Conservation (phyloP, 345 rosid genomes). For the Eucalyptus curtisii region DNA sequence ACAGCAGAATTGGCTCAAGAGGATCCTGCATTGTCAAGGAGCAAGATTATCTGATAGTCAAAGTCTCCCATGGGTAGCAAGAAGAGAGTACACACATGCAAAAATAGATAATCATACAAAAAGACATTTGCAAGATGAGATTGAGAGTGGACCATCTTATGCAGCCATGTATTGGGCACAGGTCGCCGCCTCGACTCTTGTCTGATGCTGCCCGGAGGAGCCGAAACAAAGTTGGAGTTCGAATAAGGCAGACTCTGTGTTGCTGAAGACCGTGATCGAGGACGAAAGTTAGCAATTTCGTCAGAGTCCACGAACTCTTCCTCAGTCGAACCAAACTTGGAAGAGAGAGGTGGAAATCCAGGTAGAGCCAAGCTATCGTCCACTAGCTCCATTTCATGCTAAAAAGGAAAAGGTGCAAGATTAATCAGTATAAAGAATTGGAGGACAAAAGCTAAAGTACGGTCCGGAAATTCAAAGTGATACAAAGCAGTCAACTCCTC, state of each 20-base stretch:
- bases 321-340: constrained; percentile 77
- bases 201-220: constrained; percentile 39
- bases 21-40: constrained; percentile 55
- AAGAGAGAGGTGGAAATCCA: constrained; percentile 47
- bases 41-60: neutral
- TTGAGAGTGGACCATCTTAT: constrained; percentile 44
- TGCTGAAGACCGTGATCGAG: constrained; percentile 29
- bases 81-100: neutral
- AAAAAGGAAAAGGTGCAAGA: constrained; percentile 5
- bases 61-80: neutral
- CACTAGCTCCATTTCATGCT: constrained; percentile 83
- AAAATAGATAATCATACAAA: neutral
- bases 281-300: constrained; percentile 50
- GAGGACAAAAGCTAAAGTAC: neutral
- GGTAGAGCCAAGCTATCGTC: constrained; percentile 67
- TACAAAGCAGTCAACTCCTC: neutral
- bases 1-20: constrained; percentile 74
- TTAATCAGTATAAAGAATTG: neutral
- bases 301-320: constrained; percentile 87
- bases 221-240: constrained; percentile 25
- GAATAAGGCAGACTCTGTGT: constrained; percentile 31
- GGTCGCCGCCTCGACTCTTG: constrained; percentile 72
- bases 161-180: constrained; percentile 62
- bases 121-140: neutral
- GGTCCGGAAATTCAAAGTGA: neutral